Percentiles rank a stretch among this genome's conserved stretches.
Conservation (phyloP, 768 basidiomycete genomes). For the Strobilomyces confusus region DNA sequence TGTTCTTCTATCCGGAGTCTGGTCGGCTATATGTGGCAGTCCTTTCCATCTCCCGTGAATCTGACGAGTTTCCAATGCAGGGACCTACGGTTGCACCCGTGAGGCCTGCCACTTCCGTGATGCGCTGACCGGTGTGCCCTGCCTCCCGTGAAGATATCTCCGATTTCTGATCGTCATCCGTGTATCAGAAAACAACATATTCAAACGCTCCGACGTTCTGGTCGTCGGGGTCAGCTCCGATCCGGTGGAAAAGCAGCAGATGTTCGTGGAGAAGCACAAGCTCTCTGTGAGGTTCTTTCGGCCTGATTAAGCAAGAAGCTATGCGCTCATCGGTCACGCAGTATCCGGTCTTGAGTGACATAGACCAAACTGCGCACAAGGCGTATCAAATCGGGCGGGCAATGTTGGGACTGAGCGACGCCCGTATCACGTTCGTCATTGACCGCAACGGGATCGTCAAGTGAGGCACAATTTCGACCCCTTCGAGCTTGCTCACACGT, state of each 20-base stretch:
- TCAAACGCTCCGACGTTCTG: constrained; percentile 57
- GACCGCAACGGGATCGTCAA: constrained; percentile 65
- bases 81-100: constrained; percentile 73
- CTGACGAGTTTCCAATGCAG: constrained; percentile 22
- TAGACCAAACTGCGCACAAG: constrained; percentile 55
- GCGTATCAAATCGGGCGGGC: constrained; percentile 65
- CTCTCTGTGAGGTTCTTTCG: constrained; percentile 47
- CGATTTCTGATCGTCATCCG: neutral
- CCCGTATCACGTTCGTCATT: constrained; percentile 73
- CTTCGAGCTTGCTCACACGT: constrained; percentile 1
- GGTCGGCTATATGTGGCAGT: constrained; percentile 37
- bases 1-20: constrained; percentile 79
- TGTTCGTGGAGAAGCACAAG: constrained; percentile 68
- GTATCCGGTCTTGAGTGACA: constrained; percentile 81
- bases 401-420: constrained; percentile 59
- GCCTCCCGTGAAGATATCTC: neutral
- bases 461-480: constrained; percentile 33
- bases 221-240: constrained; percentile 77
- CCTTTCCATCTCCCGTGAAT: neutral
- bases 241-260: constrained; percentile 65
- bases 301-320: neutral
- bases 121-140: constrained; percentile 56
- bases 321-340: constrained; percentile 21
- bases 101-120: constrained; percentile 83
- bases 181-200: constrained; percentile 56